A percentile compares a stretch with the other conserved stretches of the same genome.
Conservation (phyloP, 2,329 filamentous ascomycete genomes). For the Aspergillus piperis region DNA sequence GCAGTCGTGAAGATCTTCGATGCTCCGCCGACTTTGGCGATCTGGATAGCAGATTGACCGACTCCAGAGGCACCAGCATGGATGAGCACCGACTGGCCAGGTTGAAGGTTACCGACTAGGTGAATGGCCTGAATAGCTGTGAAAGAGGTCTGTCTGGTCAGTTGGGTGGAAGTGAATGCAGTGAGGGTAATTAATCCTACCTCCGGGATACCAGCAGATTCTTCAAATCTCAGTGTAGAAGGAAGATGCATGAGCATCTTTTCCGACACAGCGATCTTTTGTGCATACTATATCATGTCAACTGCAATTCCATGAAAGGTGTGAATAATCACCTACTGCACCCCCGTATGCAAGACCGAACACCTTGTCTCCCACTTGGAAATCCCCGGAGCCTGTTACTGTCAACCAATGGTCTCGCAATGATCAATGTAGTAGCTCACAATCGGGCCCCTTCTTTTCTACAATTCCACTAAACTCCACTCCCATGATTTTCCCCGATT, state of each 20-base stretch:
- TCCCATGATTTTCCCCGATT: background rate
- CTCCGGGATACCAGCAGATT: conserved; percentile 37
- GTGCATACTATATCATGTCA: conserved; percentile 65
- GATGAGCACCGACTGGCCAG: background rate
- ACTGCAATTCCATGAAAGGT: background rate
- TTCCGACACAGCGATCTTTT: conserved; percentile 75
- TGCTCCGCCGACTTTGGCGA: background rate
- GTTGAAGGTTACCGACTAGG: background rate
- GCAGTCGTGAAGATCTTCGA: background rate
- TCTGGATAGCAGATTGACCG: background rate
- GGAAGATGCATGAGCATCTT: conserved; percentile 85
- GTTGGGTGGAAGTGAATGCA: background rate
- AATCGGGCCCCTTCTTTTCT: background rate
- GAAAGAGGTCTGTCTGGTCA: background rate
- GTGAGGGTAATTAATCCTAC: background rate
- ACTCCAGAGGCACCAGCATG: background rate
- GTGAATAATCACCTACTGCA: background rate
- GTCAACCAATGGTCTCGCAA: background rate
- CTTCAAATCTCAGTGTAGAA: conserved; percentile 38
- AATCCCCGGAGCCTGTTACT: background rate
- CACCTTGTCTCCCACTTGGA: background rate
- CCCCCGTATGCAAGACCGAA: conserved; percentile 1
- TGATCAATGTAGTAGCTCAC: background rate
- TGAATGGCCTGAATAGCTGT: background rate
- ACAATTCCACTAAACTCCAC: conserved; percentile 3